phyloP scores from a whole-genome alignment of 768 basidiomycete species.

The Kwoniella dendrophila region DNA sequence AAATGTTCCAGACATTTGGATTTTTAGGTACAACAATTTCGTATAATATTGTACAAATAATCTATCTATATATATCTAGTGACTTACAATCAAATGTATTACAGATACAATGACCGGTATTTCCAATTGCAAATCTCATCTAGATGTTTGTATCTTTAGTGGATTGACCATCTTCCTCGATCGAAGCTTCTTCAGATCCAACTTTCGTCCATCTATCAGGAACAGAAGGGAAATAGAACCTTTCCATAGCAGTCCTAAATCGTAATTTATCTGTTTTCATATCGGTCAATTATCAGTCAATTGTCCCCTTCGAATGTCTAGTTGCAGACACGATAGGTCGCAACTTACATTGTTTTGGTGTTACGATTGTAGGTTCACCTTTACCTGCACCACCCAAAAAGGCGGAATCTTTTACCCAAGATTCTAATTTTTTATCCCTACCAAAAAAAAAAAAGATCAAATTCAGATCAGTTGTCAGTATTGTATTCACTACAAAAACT shows the following conservation, averaged over 20 bases:
- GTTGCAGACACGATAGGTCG: background rate
- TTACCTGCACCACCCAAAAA: constrained; percentile 78
- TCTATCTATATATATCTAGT: background rate
- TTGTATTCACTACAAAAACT: background rate
- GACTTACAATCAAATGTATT: no score
- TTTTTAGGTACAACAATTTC: background rate
- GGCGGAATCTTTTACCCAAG: constrained; percentile 93
- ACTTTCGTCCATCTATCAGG: constrained; percentile 54
- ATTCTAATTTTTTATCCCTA: constrained; percentile 98
- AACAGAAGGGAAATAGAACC: constrained; percentile 54
- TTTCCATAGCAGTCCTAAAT: constrained; percentile 55
- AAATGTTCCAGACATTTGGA: no score
- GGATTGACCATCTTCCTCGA: constrained; percentile 36
- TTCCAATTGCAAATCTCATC: no score
- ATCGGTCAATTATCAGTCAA: background rate
- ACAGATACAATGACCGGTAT: no score
- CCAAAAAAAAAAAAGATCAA: background rate
- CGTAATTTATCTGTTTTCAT: constrained; percentile 45
- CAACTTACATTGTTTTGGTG: constrained; percentile 83
- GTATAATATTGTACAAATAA: background rate
- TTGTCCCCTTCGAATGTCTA: background rate
- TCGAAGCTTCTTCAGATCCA: constrained; percentile 35
- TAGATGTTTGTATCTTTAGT: background rate
- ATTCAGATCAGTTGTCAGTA: no score
- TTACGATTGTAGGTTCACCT: constrained; percentile 95